Conservation (phyloP, 371 early-diverging fungal species). For the Mortierella sp. region DNA sequence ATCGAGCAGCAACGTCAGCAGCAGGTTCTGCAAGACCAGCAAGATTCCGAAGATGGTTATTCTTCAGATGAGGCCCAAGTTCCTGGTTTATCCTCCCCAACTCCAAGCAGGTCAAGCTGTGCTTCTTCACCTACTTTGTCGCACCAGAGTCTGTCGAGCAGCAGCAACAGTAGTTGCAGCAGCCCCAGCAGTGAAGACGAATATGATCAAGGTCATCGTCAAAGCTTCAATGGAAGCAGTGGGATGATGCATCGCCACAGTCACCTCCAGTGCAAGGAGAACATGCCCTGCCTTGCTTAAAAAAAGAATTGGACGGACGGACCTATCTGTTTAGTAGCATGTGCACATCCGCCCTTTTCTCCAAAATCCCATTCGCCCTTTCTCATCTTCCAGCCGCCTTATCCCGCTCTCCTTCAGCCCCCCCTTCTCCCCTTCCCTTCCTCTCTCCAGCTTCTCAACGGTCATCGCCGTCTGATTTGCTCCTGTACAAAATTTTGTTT, state of each 20-base stretch:
- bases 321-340: not conserved
- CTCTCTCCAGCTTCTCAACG: not conserved
- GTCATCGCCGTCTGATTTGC: not conserved
- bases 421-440: not conserved
- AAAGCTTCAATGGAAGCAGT: conserved; percentile 22
- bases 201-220: conserved; percentile 18
- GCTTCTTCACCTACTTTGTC: conserved; percentile 21
- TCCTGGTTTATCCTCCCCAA: not conserved
- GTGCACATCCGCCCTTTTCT: too few species aligned
- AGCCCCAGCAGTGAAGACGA: conserved; percentile 36
- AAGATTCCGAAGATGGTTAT: conserved; percentile 25
- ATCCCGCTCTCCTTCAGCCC: too few species aligned
- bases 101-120: conserved; percentile 1
- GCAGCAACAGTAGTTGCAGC: conserved; percentile 22
- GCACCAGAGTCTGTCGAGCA: conserved; percentile 18
- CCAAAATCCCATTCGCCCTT: too few species aligned
- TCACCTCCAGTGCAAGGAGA: conserved; percentile 35
- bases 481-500: conserved; percentile 1
- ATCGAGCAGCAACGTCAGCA: conserved; percentile 10
- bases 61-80: conserved; percentile 14
- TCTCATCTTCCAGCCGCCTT: too few species aligned
- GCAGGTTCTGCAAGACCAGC: conserved; percentile 2
- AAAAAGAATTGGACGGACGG: conserved; percentile 2
- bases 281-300: conserved; percentile 29
- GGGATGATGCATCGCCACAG: conserved; percentile 50